phyloP scores from a whole-genome alignment of 176 grass and related monocot genomes.

The Oryza officinalis region DNA sequence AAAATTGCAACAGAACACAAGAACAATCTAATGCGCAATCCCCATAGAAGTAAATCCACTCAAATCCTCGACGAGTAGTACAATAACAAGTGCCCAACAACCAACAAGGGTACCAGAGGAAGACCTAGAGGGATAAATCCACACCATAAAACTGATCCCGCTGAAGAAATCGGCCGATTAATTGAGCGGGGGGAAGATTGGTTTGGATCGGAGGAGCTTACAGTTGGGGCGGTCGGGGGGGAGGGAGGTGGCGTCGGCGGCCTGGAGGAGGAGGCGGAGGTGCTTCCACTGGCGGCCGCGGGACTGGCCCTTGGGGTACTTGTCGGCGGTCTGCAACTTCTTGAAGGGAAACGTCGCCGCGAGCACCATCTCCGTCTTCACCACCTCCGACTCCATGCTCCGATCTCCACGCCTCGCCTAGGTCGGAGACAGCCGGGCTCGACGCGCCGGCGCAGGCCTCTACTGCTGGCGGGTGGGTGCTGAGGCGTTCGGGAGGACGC shows the following conservation, averaged over 20 bases:
- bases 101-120: not conserved
- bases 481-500: too few species aligned
- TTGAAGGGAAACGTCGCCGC: slow-evolving; percentile 70
- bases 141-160: not conserved
- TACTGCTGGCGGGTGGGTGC: too few species aligned
- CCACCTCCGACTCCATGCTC: slow-evolving; percentile 72
- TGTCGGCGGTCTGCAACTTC: slow-evolving; percentile 87
- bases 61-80: not conserved
- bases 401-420: too few species aligned
- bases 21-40: not conserved
- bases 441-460: too few species aligned
- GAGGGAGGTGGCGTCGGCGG: slow-evolving; percentile 61
- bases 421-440: too few species aligned
- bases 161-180: not conserved
- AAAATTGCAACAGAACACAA: not conserved
- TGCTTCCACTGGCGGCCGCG: slow-evolving; percentile 97
- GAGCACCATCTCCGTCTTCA: slow-evolving; percentile 70
- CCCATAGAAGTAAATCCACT: not conserved
- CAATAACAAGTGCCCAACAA: not conserved
- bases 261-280: slow-evolving; percentile 80
- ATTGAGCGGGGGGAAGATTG: not conserved
- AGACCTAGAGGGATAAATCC: not conserved
- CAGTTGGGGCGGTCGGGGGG: slow-evolving; percentile 74
- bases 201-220: not conserved
- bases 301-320: slow-evolving; percentile 92